Evolutionary conservation across 2,329 filamentous ascomycete species (phyloP).

Genomic region (Aspergillus persii): DNA sequence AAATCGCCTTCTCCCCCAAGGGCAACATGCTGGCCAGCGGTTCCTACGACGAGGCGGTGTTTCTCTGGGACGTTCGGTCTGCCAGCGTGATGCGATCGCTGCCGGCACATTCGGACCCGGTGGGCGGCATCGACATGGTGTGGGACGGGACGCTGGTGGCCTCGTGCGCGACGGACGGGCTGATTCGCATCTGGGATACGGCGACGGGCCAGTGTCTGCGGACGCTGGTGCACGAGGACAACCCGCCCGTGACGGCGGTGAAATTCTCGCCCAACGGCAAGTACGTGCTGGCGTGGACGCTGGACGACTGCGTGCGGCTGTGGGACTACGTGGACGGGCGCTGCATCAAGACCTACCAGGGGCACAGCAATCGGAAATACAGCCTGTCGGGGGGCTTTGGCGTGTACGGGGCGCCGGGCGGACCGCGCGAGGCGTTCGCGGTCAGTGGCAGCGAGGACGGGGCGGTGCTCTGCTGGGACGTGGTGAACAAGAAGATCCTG

Average conservation of each 20-base stretch:
- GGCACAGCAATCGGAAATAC: slow-evolving; percentile 79
- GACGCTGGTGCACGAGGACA: slow-evolving; percentile 94
- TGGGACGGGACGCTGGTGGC: slow-evolving; percentile 88
- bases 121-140: slow-evolving; percentile 90
- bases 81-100: slow-evolving; percentile 84
- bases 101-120: slow-evolving; percentile 92
- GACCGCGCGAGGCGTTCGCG: slow-evolving; percentile 58
- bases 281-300: slow-evolving; percentile 85
- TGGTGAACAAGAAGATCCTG: slow-evolving; percentile 76
- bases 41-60: slow-evolving; percentile 95
- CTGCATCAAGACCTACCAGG: slow-evolving; percentile 96
- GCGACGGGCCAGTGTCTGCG: slow-evolving; percentile 91
- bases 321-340: slow-evolving; percentile 94
- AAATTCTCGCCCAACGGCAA: slow-evolving; percentile 93
- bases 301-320: slow-evolving; percentile 84
- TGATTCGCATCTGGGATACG: slow-evolving; percentile 95
- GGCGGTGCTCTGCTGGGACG: slow-evolving; percentile 83
- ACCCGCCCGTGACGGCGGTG: slow-evolving; percentile 82
- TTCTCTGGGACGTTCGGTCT: slow-evolving; percentile 91
- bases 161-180: slow-evolving; percentile 85
- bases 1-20: slow-evolving; percentile 92
- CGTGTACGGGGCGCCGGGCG: slow-evolving; percentile 50
- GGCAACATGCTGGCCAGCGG: slow-evolving; percentile 95
- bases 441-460: slow-evolving; percentile 87
- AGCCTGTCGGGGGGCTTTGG: slow-evolving; percentile 85